A percentile compares a stretch with the other conserved stretches of the same genome.
phyloP scores from a whole-genome alignment of 2,329 filamentous ascomycete species.

The Teratosphaeria zuluensis region DNA sequence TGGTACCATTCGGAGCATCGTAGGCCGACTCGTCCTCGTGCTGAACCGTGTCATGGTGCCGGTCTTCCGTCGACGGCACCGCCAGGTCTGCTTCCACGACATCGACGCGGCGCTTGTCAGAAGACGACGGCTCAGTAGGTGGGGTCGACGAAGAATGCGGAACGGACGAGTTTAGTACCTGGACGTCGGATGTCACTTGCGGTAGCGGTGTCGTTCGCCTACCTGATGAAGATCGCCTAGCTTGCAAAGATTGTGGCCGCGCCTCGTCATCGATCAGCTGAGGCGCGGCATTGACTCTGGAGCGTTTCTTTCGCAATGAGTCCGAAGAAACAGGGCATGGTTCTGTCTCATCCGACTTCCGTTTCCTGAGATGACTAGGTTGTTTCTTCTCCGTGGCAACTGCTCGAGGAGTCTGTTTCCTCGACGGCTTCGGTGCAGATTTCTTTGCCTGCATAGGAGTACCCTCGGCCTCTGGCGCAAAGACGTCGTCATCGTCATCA shows the following conservation, averaged over 20 bases:
- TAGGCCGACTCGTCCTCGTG: slow-evolving; percentile 11
- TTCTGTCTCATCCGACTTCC: slow-evolving; percentile 17
- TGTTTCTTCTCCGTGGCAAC: not conserved
- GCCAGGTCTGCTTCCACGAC: slow-evolving; percentile 18
- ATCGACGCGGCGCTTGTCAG: slow-evolving; percentile 12
- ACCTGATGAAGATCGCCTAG: slow-evolving; percentile 10
- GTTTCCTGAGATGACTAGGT: slow-evolving; percentile 13
- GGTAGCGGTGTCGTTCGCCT: slow-evolving; percentile 11
- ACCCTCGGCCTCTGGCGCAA: slow-evolving; percentile 56
- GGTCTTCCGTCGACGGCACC: slow-evolving; percentile 22
- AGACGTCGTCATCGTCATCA: slow-evolving; percentile 30
- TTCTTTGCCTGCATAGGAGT: slow-evolving; percentile 49
- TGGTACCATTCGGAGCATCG: slow-evolving; percentile 30
- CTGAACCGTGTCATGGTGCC: slow-evolving; percentile 12
- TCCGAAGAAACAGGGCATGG: slow-evolving; percentile 10
- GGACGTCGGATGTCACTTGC: slow-evolving; percentile 16
- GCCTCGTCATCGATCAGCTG: slow-evolving; percentile 3
- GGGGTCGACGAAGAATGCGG: slow-evolving; percentile 20
- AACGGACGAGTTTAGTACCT: slow-evolving; percentile 24
- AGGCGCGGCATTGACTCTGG: slow-evolving; percentile 3
- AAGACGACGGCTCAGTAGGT: slow-evolving; percentile 17
- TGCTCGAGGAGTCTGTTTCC: not conserved
- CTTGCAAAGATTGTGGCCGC: not conserved
- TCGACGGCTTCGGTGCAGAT: not conserved
- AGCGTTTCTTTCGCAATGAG: slow-evolving; percentile 13